A percentile compares a stretch with the other conserved stretches of the same genome.
phyloP scores from a whole-genome alignment of 441 rosid species.

The Melastoma candidum region DNA sequence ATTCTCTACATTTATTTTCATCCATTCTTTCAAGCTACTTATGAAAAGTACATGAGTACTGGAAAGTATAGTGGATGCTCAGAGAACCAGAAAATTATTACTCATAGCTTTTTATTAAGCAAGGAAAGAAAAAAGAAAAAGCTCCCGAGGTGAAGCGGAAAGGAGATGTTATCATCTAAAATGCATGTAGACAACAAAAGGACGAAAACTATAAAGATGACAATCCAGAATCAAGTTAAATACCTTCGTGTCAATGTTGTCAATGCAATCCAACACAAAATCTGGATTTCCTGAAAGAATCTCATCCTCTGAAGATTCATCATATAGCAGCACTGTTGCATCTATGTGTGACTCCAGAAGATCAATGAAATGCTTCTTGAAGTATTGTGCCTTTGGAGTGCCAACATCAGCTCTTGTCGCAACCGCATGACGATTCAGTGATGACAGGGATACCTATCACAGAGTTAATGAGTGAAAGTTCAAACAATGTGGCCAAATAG shows the following conservation, averaged over 20 bases:
- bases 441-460: constrained; percentile 81
- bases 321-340: constrained; percentile 75
- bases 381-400: constrained; percentile 74
- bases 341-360: constrained; percentile 72
- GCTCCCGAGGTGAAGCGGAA: too few species aligned
- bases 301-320: constrained; percentile 74
- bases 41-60: too few species aligned
- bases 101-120: too few species aligned
- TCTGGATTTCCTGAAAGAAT: constrained; percentile 85
- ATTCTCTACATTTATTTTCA: too few species aligned
- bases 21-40: too few species aligned
- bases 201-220: constrained; percentile 5
- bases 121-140: too few species aligned
- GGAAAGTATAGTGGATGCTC: too few species aligned
- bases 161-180: too few species aligned
- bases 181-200: too few species aligned
- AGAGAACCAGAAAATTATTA: too few species aligned
- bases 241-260: constrained; percentile 96
- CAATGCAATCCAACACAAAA: constrained; percentile 97
- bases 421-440: constrained; percentile 88
- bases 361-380: constrained; percentile 84
- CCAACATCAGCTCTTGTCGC: constrained; percentile 98
- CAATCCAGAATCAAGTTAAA: constrained; percentile 5
- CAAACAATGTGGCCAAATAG: not conserved
- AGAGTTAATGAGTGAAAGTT: not conserved